Conservation (phyloP, 2,329 filamentous ascomycete species). For the Alternaria sp. region DNA sequence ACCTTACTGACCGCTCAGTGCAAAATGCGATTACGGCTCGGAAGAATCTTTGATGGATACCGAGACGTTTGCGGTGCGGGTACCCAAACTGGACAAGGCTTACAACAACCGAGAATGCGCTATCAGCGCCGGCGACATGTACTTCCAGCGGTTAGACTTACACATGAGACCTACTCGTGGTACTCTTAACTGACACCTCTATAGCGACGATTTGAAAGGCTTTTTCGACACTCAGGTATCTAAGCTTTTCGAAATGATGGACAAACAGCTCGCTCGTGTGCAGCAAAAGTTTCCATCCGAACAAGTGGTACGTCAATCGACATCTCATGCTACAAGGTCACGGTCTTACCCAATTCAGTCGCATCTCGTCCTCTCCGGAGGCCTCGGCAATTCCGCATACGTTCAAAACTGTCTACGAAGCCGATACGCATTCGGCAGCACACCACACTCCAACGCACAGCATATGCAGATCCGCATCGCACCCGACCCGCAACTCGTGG, state of each 20-base stretch:
- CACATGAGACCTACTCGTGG: neutral
- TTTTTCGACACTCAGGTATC: conserved; percentile 27
- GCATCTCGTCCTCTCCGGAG: conserved; percentile 52
- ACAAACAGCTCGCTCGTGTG: conserved; percentile 37
- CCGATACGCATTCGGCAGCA: conserved; percentile 36
- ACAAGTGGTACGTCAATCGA: conserved; percentile 26
- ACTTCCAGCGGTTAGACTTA: conserved; percentile 8
- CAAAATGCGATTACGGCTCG: conserved; percentile 41
- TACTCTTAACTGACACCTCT: conserved; percentile 14
- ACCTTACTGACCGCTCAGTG: conserved; percentile 10
- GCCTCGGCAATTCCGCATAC: conserved; percentile 52
- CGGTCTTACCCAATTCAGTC: conserved; percentile 2
- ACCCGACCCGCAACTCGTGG: conserved; percentile 61
- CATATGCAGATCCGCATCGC: conserved; percentile 39
- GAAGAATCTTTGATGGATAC: conserved; percentile 36
- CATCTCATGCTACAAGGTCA: neutral
- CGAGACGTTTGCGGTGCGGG: conserved; percentile 34
- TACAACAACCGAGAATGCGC: conserved; percentile 20
- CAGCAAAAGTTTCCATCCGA: conserved; percentile 33
- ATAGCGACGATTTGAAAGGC: conserved; percentile 24
- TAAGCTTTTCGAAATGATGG: conserved; percentile 40
- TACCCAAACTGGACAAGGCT: conserved; percentile 33
- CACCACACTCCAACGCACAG: conserved; percentile 22
- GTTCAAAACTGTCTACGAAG: conserved; percentile 44
- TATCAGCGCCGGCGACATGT: conserved; percentile 28